phyloP scores from a whole-genome alignment of 257 asterid genomes.

The Osmanthus fragrans region DNA sequence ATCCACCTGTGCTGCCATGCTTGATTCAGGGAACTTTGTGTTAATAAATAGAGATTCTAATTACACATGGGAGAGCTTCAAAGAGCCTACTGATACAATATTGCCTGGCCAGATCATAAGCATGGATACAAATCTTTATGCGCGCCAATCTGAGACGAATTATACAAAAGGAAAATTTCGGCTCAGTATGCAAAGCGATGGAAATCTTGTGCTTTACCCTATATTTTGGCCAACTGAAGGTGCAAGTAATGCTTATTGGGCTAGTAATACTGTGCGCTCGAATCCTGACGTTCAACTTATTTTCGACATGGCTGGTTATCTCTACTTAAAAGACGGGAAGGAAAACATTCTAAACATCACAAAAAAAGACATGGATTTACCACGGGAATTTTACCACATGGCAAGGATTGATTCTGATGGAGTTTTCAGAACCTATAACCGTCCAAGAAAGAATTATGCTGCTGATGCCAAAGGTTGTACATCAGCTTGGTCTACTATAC shows the following conservation, averaged over 20 bases:
- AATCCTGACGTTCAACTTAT: conserved; percentile 19
- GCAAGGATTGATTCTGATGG: conserved; percentile 47
- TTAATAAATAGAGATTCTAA: conserved; percentile 12
- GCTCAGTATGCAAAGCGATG: conserved; percentile 27
- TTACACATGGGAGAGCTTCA: conserved; percentile 38
- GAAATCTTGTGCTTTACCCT: conserved; percentile 39
- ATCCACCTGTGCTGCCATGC: conserved; percentile 39
- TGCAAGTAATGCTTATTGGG: conserved; percentile 14
- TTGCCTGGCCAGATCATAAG: conserved; percentile 35
- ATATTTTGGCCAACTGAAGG: conserved; percentile 21
- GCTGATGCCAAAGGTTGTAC: conserved; percentile 22
- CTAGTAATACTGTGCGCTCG: not conserved
- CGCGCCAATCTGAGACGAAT: conserved; percentile 32
- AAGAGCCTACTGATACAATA: conserved; percentile 36
- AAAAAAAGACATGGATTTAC: not conserved
- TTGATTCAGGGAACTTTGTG: conserved; percentile 44
- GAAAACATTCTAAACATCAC: not conserved
- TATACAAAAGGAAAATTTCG: conserved; percentile 39
- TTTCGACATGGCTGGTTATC: conserved; percentile 31
- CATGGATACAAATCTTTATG: conserved; percentile 18
- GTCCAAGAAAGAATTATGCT: conserved; percentile 25
- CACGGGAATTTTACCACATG: conserved; percentile 4
- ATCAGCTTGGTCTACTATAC: conserved; percentile 18
- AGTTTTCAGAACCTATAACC: conserved; percentile 36
- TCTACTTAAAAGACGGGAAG: conserved; percentile 8